A percentile compares a stretch with the other conserved stretches of the same genome.
Evolutionary conservation across 495 filamentous ascomycete genomes (phyloP).

Genomic region (Tuber magnatum): DNA sequence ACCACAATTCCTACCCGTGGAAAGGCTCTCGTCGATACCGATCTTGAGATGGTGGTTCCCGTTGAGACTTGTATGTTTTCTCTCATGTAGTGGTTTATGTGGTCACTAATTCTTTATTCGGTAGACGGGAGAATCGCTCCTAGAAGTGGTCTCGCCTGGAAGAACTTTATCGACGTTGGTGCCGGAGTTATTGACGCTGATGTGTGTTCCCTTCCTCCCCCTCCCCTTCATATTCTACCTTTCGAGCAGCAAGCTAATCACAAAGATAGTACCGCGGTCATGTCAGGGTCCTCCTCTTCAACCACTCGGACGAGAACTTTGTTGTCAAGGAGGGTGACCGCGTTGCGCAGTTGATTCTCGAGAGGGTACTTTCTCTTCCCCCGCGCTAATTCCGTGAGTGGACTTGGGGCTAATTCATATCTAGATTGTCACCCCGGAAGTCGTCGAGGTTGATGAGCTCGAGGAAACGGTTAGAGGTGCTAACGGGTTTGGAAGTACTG

Average conservation of each 20-base stretch:
- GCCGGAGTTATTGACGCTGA: slow-evolving; percentile 97
- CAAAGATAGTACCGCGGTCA: slow-evolving; percentile 64
- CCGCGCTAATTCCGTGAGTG: not conserved
- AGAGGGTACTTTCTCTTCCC: slow-evolving; percentile 51
- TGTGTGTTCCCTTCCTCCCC: not conserved
- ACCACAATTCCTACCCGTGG: slow-evolving; percentile 72
- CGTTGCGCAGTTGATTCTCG: slow-evolving; percentile 85
- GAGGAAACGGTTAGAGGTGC: slow-evolving; percentile 85
- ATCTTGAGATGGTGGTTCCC: slow-evolving; percentile 79
- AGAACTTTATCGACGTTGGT: slow-evolving; percentile 89
- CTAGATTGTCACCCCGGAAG: slow-evolving; percentile 81
- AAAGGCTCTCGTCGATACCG: slow-evolving; percentile 81
- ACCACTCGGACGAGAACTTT: slow-evolving; percentile 78
- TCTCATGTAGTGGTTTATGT: not conserved
- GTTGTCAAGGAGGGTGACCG: slow-evolving; percentile 76
- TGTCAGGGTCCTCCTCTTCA: slow-evolving; percentile 90
- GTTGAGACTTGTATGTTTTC: slow-evolving; percentile 67
- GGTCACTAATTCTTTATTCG: slow-evolving; percentile 11
- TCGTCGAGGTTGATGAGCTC: slow-evolving; percentile 75
- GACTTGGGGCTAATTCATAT: slow-evolving; percentile 15
- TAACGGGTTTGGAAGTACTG: slow-evolving; percentile 92
- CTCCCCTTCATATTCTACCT: not conserved
- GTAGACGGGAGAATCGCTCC: slow-evolving; percentile 87
- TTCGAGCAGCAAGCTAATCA: not conserved
- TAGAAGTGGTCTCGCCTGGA: slow-evolving; percentile 80